Base-by-base conservation (phyloP, 2,329 filamentous ascomycete species). In the Cryoendolithus antarcticus region DNA sequence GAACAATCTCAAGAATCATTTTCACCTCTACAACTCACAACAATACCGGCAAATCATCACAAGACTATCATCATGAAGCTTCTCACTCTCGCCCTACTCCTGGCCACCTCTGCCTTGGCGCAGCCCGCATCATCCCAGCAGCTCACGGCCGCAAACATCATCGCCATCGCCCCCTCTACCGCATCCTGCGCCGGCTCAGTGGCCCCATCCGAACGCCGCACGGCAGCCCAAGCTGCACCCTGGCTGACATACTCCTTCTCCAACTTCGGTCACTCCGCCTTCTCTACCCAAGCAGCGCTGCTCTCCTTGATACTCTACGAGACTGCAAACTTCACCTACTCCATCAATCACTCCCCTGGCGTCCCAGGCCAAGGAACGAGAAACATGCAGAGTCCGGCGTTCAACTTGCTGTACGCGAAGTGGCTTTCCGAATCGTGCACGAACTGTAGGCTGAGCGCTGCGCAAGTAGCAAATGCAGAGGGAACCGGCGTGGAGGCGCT, bases 241-340 rank as follows among this genome's bases (percentile, higher is more conserved):
- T 66, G 62, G 46, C 67, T 89, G 44, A 62, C 64, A 51, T 48
- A 61, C 5, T 70, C 74, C 29, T 77, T 86, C 58, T 41, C 52
- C 11, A 60, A 66, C 8, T 80, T 84, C 65, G 47, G 57, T 3
- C 63, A 86, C 49, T 67, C 61, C 35, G 57, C 58, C 28, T 60
- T 62, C 13, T 71, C 67, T 13, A 74, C 81, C 49, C 77, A 82
- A 54, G 83, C 83, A 5, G 82, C 78, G 13, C 59, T 88, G 10
- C 54, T 91, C 32, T 68, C 77, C 9, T 66, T 86, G 53, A 80
- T 84, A 64, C 74, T 79, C 8, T 78, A 77, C 54, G 86, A 93
- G 63, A 76, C 74, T 2, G 75, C 41, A 13, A 69, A 78, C 45
- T 83, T 88, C 62, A 69, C 72, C 51, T 88, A 74, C 70, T 83